Evolutionary conservation across 768 basidiomycete species (phyloP), one percentile per base, ranked within the genome.

Genomic region (Obba rivulosa): DNA sequence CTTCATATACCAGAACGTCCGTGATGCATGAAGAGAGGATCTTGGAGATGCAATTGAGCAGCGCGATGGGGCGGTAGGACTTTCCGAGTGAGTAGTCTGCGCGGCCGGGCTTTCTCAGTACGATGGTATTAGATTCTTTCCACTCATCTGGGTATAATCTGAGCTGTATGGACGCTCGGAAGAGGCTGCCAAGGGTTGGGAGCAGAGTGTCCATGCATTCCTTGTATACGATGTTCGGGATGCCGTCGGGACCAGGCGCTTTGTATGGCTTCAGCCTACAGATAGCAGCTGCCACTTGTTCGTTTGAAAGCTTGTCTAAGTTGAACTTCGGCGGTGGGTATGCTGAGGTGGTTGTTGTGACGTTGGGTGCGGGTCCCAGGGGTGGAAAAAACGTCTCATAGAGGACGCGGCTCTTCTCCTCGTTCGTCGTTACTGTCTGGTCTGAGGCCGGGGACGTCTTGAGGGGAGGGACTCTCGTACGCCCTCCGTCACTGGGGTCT

Each of bases 31-130:
- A 40, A 3, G 59, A 60, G 3, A 62, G 48, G 16, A 65, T 51
- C 60, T 45, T 56, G 1, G 38, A 57, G 25, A 63, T 47, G 35
- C 41, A 50, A 18, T 63, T 50, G 4, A 65, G 46, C 2, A 73
- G 63, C 0, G 62, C 63, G 9, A 73, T 68, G 0, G 65, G 72
- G 3, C 67, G 49, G 43, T 61, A 70, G 4, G 66, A 60, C 35
- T 62, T 62, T 1, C 68, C 58, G 1, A 48, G 45, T 3, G 54
- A 51, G 58, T 73, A 72, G 55, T 65, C 60, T 3, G 54, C 11
- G 41, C 62, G 62, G 2, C 66, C 66, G n/a, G 66, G 68, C 48
- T 71, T 73, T 4, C 57, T 42, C 0, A 71, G 43, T 0, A 69
- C 65, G 0, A 64, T 46, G 1, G 69, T 69, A 1, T 46, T 52